Evolutionary conservation across 2,329 filamentous ascomycete genomes (phyloP).

Genomic region (Ophiognomonia clavigignenti-juglandacearum): DNA sequence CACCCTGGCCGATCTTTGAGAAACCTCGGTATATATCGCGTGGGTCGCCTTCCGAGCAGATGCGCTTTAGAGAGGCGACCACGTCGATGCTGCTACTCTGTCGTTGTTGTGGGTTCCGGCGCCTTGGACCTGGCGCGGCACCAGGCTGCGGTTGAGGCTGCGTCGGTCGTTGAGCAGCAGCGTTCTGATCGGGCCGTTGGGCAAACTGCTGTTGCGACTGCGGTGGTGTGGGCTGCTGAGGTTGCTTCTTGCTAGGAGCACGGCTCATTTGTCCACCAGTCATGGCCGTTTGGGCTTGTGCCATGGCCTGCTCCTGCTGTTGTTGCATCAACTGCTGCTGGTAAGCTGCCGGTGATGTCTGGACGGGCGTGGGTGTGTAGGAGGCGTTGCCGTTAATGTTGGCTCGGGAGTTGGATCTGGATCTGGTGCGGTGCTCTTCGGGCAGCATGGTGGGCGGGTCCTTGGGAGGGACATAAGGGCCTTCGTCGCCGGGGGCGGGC

Average conservation of each 20-base stretch:
- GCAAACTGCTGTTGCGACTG: slow-evolving; percentile 47
- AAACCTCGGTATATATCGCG: slow-evolving; percentile 81
- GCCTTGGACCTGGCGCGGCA: slow-evolving; percentile 52
- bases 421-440: slow-evolving; percentile 64
- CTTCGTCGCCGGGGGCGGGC: slow-evolving; percentile 53
- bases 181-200: slow-evolving; percentile 31
- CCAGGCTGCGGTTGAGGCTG: slow-evolving; percentile 27
- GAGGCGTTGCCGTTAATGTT: slow-evolving; percentile 38
- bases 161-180: slow-evolving; percentile 30
- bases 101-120: slow-evolving; percentile 65
- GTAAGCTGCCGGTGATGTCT: slow-evolving; percentile 42
- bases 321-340: slow-evolving; percentile 67
- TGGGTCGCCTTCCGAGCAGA: slow-evolving; percentile 87
- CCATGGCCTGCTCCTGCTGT: slow-evolving; percentile 82
- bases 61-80: slow-evolving; percentile 74
- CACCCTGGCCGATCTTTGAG: slow-evolving; percentile 95
- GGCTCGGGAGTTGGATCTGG: slow-evolving; percentile 62
- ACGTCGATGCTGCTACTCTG: slow-evolving; percentile 82
- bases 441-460: slow-evolving; percentile 56
- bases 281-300: slow-evolving; percentile 73
- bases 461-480: slow-evolving; percentile 44
- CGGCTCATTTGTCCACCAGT: slow-evolving; percentile 61
- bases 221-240: slow-evolving; percentile 44
- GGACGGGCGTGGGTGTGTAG: slow-evolving; percentile 41
- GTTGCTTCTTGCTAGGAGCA: slow-evolving; percentile 67